These are phyloP conservation scores for Cochlearia excelsa DNA, from an alignment of 345 rosid species.

Conservation along the genomic window DNA sequence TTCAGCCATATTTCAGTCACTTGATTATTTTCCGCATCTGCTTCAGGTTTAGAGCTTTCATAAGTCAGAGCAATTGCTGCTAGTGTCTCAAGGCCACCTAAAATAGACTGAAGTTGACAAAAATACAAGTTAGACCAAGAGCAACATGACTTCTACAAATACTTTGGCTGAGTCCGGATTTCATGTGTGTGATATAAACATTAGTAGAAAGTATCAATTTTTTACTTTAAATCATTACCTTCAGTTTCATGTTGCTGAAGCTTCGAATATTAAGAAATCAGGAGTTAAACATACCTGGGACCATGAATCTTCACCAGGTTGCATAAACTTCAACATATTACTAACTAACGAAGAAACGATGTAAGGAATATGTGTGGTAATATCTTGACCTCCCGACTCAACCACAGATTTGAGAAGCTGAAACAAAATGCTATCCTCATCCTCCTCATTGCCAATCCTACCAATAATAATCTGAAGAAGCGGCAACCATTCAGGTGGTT, in stretches of 20 bases:
- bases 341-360: conserved; percentile 54
- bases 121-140: conserved; percentile 2
- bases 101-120: conserved; percentile 52
- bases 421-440: conserved; percentile 59
- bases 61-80: conserved; percentile 70
- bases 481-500: conserved; percentile 75
- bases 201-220: conserved; percentile 10
- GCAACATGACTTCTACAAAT: conserved; percentile 7
- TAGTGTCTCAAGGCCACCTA: conserved; percentile 62
- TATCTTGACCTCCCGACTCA: conserved; percentile 57
- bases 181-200: conserved; percentile 14
- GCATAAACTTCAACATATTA: conserved; percentile 46
- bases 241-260: conserved; percentile 16
- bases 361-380: conserved; percentile 62
- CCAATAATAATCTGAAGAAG: conserved; percentile 67
- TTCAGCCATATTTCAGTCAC: conserved; percentile 47
- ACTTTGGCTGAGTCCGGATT: conserved; percentile 13
- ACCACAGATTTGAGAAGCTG: conserved; percentile 67
- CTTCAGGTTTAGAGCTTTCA: conserved; percentile 57
- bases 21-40: conserved; percentile 39
- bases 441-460: conserved; percentile 64
- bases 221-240: conserved; percentile 7
- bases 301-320: conserved; percentile 56
- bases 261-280: conserved; percentile 18
- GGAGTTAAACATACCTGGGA: conserved; percentile 54